Base-by-base conservation (phyloP, 345 rosid genomes). In the Hibiscus mutabilis region DNA sequence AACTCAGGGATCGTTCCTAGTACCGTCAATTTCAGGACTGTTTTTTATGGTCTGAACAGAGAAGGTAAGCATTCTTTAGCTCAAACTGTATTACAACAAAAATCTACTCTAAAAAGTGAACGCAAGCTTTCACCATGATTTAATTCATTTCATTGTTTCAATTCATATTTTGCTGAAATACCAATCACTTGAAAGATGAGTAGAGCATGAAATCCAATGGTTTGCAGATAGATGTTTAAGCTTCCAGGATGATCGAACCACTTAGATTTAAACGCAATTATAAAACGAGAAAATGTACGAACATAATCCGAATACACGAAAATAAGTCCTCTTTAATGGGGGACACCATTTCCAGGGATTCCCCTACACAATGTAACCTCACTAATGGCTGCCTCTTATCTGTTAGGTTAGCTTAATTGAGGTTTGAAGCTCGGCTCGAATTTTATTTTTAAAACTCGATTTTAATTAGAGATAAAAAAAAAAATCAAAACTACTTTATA, bases 61-160 rank as follows among this genome's bases (percentile, higher is more conserved):
- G 88, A 90, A 81, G 93, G 91, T 9, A 90, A 89, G 79, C 88
- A 75, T 69, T 82, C 77, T 76, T 77, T 93, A 74, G 95, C 91
- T 44, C 79, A 75, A 13, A 72, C 46, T 60, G 92, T 88, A 27
- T 57, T 77, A 47, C 84, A 82, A 40, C 77, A 79, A 68, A 87
- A 92, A 79, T 83, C 77, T 16, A 83, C 82, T 78, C 69, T 88
- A 31, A 74, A 27, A 68, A 68, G 72, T 27, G 82, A 81, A 42
- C 81, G 96, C 11, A 85, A 79, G 72, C 69, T 85, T 69, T 77
- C 74, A 18, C 76, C 74, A 53, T 85, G 74, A 82, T 25, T 76
- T 14, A 49, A 6, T n/a, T 46, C 1, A 13, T 24, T 21, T 19
- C n/a, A 58, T 46, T 0, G 2, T 24, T 21, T 19, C n/a, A 58